Base-by-base conservation (phyloP, 495 filamentous ascomycete species). In the Melanomma pulvis-pyrius region DNA sequence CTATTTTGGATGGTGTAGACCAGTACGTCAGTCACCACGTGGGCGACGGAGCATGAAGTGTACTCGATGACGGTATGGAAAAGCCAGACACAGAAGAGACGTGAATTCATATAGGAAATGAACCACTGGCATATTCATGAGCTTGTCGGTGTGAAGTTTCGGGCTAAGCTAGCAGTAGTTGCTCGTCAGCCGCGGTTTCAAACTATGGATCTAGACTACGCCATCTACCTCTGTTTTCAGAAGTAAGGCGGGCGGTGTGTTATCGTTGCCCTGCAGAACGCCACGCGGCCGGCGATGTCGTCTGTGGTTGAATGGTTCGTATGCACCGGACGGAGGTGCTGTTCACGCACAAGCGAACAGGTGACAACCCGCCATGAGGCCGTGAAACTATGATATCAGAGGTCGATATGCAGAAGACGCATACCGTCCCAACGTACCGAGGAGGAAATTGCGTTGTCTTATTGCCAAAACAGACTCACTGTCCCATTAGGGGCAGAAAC, bases 181-280 rank as follows among this genome's bases (percentile, higher is more conserved):
- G n/a, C 25, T 8, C 9, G 11, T 26, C 48, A 51, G 22, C 8
- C 44, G 3, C 4, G 22, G 19, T 4, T 9, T n/a, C 51, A 54
- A 24, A 26, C 28, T 32, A 24, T 24, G 51, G 25, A 54, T 26
- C 26, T 24, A 29, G 12, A 29, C 29, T 34, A 30, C 51, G 51
- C 28, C 17, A 26, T 26, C 28, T 3, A 32, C 32, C 26, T 26
- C 17, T 26, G 25, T 34, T 29, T 51, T 51, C 8, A 22, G 5
- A 8, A 6, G 8, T 19, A n/a, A 54, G 51, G 51, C 21, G 51
- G 4, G 4, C 26, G 26, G 29, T 26, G 39, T 32, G n/a, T 26
- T 32, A 26, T 54, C 51, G 51, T 54, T 54, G 51, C 26, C 51
- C 51, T 54, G 51, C 51, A 54, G 51, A 49, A 8, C 22, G 51